Evolutionary conservation across 306 rosid genomes (phyloP).

Genomic region (Phaseolus lunatus): DNA sequence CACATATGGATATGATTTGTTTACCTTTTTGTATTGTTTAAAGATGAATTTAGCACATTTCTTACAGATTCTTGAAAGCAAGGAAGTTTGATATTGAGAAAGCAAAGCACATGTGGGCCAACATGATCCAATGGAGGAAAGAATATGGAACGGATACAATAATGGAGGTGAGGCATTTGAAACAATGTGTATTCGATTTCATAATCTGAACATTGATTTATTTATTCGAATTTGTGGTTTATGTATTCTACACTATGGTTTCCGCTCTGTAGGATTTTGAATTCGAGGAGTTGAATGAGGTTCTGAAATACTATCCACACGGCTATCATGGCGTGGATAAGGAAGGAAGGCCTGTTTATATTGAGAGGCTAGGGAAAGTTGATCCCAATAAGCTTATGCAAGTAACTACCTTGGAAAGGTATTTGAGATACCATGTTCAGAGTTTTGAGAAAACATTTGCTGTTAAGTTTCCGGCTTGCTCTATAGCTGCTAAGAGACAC

Average conservation of each 20-base stretch:
- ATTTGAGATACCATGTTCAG: slow-evolving; percentile 84
- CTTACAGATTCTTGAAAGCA: slow-evolving; percentile 81
- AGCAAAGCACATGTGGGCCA: slow-evolving; percentile 89
- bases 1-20: slow-evolving; percentile 14
- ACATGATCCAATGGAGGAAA: slow-evolving; percentile 94
- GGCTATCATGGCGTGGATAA: slow-evolving; percentile 89
- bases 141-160: slow-evolving; percentile 78
- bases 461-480: slow-evolving; percentile 87
- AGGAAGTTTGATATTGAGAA: slow-evolving; percentile 87
- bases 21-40: slow-evolving; percentile 25
- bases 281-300: slow-evolving; percentile 72
- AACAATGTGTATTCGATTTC: slow-evolving; percentile 28
- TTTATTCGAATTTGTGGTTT: slow-evolving; percentile 12
- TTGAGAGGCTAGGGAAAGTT: slow-evolving; percentile 86
- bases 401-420: slow-evolving; percentile 77
- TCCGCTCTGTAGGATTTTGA: slow-evolving; percentile 70
- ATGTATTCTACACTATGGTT: background rate
- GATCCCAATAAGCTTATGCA: slow-evolving; percentile 79
- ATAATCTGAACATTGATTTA: slow-evolving; percentile 4
- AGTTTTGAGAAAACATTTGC: slow-evolving; percentile 78
- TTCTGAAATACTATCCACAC: slow-evolving; percentile 79
- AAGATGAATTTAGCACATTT: slow-evolving; percentile 13
- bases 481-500: slow-evolving; percentile 86
- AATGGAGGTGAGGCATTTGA: slow-evolving; percentile 62
- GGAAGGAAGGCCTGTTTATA: slow-evolving; percentile 86